Conservation (phyloP, 108 stramenopile genomes). For the Schizochytrium sp. region DNA sequence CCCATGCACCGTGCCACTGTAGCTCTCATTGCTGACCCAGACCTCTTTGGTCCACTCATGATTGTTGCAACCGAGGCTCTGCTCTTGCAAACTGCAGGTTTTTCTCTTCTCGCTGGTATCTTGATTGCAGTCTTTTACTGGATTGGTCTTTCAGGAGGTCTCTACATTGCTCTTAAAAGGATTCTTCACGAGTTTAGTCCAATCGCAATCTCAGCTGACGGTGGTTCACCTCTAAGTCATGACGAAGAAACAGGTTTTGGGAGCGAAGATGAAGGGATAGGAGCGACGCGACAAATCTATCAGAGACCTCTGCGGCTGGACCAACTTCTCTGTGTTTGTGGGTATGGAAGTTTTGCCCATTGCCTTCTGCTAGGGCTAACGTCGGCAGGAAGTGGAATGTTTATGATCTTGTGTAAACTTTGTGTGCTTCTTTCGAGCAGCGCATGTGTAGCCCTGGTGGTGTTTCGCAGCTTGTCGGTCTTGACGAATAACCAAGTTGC, state of each 20-base stretch:
- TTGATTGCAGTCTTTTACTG: neutral
- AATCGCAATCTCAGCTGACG: neutral
- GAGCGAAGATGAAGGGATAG: neutral
- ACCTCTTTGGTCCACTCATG: constrained; percentile 27
- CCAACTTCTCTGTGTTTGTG: constrained; percentile 3
- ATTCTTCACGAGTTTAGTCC: neutral
- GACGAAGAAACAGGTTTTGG: neutral
- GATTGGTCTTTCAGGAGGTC: neutral
- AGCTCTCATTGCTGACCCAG: constrained; percentile 6
- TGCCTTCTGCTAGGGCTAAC: neutral
- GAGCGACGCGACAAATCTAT: neutral
- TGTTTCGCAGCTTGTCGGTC: constrained; percentile 20
- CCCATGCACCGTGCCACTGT: constrained; percentile 2
- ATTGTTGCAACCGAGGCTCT: neutral
- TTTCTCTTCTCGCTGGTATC: neutral
- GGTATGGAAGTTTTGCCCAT: neutral
- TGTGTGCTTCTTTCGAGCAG: constrained; percentile 34
- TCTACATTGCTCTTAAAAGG: neutral
- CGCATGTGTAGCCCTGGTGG: neutral
- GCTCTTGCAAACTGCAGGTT: constrained; percentile 10
- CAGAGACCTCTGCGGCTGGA: neutral
- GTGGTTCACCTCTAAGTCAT: neutral
- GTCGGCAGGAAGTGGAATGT: neutral
- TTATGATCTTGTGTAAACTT: constrained; percentile 4
- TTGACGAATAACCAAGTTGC: neutral